Conservation (phyloP, 176 grass and related monocot species). For the Microstegium vimineum region DNA sequence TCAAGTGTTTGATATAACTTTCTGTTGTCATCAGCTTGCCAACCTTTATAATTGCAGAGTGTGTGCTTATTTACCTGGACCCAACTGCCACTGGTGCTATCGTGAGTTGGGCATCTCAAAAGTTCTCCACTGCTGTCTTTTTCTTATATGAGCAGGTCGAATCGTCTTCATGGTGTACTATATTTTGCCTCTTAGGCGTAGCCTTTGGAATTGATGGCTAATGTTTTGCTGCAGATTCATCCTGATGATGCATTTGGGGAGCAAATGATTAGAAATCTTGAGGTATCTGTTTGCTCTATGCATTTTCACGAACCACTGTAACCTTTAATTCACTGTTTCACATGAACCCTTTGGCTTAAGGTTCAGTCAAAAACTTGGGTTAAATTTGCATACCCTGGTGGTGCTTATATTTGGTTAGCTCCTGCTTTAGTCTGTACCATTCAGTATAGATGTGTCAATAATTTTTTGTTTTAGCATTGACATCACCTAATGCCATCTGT, state of each 20-base stretch:
- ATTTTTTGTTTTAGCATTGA: background rate
- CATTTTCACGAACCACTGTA: background rate
- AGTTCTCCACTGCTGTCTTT: conserved; percentile 77
- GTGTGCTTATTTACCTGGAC: conserved; percentile 96
- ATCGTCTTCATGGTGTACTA: conserved; percentile 13
- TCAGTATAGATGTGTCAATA: background rate
- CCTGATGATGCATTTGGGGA: conserved; percentile 98
- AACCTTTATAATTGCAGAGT: conserved; percentile 99
- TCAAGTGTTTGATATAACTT: conserved; percentile 42
- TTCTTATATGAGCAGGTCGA: conserved; percentile 93
- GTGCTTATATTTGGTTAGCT: conserved; percentile 1
- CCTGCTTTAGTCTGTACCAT: conserved; percentile 2
- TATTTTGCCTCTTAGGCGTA: conserved; percentile 18
- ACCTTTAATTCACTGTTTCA: background rate
- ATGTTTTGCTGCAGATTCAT: conserved; percentile 61
- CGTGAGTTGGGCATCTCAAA: conserved; percentile 80
- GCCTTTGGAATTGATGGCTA: conserved; percentile 8
- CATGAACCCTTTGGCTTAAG: conserved; percentile 14
- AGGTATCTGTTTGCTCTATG: conserved; percentile 39
- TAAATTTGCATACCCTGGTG: background rate
- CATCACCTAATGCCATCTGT: background rate
- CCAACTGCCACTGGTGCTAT: conserved; percentile 65
- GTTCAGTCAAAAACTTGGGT: background rate
- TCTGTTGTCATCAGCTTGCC: conserved; percentile 91
- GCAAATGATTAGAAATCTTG: conserved; percentile 98